Evolutionary conservation across 768 basidiomycete genomes (phyloP), one percentile per base, ranked within the genome.

Genomic region (Podaxis sp.): DNA sequence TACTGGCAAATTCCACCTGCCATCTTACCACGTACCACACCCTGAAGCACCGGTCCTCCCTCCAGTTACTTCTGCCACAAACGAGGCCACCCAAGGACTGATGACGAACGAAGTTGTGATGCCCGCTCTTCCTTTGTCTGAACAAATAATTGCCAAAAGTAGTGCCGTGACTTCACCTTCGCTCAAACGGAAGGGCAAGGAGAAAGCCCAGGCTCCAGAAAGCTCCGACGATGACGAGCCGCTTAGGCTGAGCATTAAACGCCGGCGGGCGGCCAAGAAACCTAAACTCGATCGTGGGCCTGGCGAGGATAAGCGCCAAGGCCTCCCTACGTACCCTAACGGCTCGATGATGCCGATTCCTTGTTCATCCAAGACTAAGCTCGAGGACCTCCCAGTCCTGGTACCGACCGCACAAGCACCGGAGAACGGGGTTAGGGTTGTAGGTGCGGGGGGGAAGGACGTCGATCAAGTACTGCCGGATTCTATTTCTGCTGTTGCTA

Each of bases 151-250:
- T 36, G 33, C 12, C 12, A 15, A 30, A 13, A 39, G 9, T 24
- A 8, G 7, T 4, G 17, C 11, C n/a, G 22, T 49, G 13, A 13
- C 22, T 17, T 26, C 51, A 1, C 22, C 33, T 2, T 40, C 38
- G 9, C 36, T 52, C 26, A 59, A 59, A 26, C 36, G 58, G 8
- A 59, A 59, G 39, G 59, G 59, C 22, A 59, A 59, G 26, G 51
- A 40, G 22, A 52, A 40, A 36, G 39, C 24, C 1, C 56, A 5
- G 12, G 22, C 2, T 19, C 40, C 22, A 46, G 56, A 44, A 28
- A 44, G 40, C 26, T 57, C 56, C 28, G 56, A 57, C 39, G 49
- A 59, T 6, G 30, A 33, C 8, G 30, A 51, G 38, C 36, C 59
- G 12, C n/a, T 51, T 26, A 19, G 24, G 28, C 33, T 26, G 40